phyloP scores from a whole-genome alignment of 306 rosid genomes.

The Quercus alba region DNA sequence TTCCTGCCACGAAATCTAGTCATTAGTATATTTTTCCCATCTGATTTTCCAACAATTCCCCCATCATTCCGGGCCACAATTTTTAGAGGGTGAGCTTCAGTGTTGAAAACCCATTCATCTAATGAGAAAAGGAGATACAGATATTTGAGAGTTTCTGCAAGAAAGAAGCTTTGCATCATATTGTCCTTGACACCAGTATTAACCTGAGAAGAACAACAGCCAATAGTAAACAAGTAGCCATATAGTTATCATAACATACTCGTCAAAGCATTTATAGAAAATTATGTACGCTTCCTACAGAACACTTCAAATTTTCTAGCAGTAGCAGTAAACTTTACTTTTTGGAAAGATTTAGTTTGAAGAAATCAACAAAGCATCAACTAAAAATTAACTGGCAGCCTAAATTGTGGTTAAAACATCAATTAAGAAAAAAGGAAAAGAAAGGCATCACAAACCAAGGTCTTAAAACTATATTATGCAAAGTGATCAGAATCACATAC shows the following conservation, averaged over 20 bases:
- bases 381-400: background rate
- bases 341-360: background rate
- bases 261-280: no score
- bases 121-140: constrained; percentile 88
- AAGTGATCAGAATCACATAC: no score
- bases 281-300: background rate
- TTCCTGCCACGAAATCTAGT: constrained; percentile 67
- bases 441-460: background rate
- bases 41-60: constrained; percentile 21
- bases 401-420: background rate
- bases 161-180: constrained; percentile 98
- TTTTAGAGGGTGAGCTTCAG: constrained; percentile 92
- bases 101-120: constrained; percentile 97
- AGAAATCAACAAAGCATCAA: background rate
- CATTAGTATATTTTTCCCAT: constrained; percentile 36
- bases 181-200: constrained; percentile 89
- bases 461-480: background rate
- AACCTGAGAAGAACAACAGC: constrained; percentile 53
- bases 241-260: background rate
- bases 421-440: background rate
- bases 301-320: background rate
- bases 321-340: background rate
- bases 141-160: constrained; percentile 95
- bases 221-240: constrained; percentile 1
- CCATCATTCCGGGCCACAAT: constrained; percentile 53